Base-by-base conservation (phyloP, 352 stramenopile species). In the Phytophthora tentaculata region DNA sequence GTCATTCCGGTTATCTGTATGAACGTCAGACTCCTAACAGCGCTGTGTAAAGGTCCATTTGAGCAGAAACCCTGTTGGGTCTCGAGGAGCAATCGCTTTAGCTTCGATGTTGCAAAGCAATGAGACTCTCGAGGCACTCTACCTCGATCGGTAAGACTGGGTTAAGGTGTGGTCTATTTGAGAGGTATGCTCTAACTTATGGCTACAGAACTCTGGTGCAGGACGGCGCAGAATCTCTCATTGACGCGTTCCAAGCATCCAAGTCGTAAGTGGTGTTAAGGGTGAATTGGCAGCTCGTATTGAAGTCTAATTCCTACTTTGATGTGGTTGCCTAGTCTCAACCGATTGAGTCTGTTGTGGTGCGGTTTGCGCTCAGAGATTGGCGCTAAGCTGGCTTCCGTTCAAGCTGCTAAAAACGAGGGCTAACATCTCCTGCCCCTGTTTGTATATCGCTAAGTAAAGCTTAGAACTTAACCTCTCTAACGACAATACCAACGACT, bases 21-120 rank as follows among this genome's bases (percentile, higher is more conserved):
- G 23, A 37, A 20, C 20, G 23, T n/a, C 12, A 20, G 8, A 9
- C 26, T 14, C 32, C 24, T 66, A 59, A 59, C 24, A n/a, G 35
- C 32, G 10, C 2, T 45, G 24, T 47, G 37, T n/a, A 10, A 12
- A 73, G 69, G 23, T 78, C 5, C 61, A 67, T 29, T 60, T 83
- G 20, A 83, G 69, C 39, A 44, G 61, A n/a, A 85, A 85, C 35
- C 64, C 71, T 12, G 56, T 85, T 37, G 52, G 61, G 9, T 47
- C 56, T 19, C 20, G 37, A 45, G 74, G 77, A 0, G 67, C 56
- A 16, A 20, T 60, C 16, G 72, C 64, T 19, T 48, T 85, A 16
- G 67, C 77, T 32, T 68, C 43, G 0, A 83, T 83, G 72, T 24
- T 83, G 23, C 32, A 23, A 8, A 76, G 68, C 45, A 85, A 85